phyloP scores from a whole-genome alignment of 257 asterid genomes.

The Lavandula angustifolia region DNA sequence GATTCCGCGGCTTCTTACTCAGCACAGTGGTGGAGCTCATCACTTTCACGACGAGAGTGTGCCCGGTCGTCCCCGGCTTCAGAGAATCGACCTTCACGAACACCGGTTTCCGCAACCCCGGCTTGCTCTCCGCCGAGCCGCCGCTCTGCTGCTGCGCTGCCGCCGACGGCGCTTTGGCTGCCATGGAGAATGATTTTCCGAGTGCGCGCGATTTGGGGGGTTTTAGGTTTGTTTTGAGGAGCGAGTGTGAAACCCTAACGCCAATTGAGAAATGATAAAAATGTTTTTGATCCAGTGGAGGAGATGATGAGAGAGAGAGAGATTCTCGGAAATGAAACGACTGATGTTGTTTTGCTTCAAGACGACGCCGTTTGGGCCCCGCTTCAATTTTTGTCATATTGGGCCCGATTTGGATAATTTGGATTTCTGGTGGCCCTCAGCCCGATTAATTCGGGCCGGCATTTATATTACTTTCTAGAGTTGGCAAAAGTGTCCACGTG shows the following conservation, averaged over 20 bases:
- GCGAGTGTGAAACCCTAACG: conserved; percentile 45
- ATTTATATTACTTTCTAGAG: no score
- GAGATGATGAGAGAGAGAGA: conserved; percentile 12
- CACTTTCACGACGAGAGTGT: conserved; percentile 58
- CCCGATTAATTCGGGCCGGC: not conserved
- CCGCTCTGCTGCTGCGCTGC: conserved; percentile 40
- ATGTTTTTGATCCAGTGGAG: not conserved
- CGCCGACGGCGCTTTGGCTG: conserved; percentile 39
- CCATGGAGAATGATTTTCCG: conserved; percentile 29
- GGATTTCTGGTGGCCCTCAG: not conserved
- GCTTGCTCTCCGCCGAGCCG: conserved; percentile 37
- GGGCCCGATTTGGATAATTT: not conserved
- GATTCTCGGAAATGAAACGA: not conserved
- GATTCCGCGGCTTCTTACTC: conserved; percentile 61
- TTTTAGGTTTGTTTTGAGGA: not conserved
- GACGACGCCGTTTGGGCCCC: conserved; percentile 22
- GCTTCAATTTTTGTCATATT: not conserved
- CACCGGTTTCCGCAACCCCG: conserved; percentile 64
- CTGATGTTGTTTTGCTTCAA: not conserved
- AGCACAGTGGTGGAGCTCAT: conserved; percentile 55
- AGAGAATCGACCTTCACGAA: conserved; percentile 63
- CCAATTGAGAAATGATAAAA: conserved; percentile 22
- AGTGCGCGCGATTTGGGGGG: conserved; percentile 6
- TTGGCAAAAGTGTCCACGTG: no score
- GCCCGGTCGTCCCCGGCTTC: conserved; percentile 72